A percentile compares a stretch with the other conserved stretches of the same genome.
Evolutionary conservation across 2,329 filamentous ascomycete genomes (phyloP).

Genomic region (Drechslerella coelobrocha): DNA sequence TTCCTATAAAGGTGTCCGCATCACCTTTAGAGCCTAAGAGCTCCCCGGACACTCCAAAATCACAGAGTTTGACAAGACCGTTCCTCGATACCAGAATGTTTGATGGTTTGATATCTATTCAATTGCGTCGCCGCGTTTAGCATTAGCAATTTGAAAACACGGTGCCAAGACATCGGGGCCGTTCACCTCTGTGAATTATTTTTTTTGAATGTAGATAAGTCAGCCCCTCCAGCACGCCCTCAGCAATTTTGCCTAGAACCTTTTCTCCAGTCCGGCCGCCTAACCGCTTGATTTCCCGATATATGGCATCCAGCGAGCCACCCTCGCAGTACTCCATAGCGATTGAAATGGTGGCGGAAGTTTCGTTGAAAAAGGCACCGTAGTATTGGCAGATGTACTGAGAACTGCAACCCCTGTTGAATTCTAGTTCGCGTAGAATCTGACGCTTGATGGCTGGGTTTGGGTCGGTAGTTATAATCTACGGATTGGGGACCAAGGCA

Average conservation of each 20-base stretch:
- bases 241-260: constrained; percentile 93
- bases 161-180: constrained; percentile 6
- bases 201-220: constrained; percentile 95
- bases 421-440: constrained; percentile 92
- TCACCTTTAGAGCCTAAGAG: constrained; percentile 94
- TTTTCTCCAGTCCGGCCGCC: constrained; percentile 96
- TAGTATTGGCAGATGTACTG: constrained; percentile 98
- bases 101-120: constrained; percentile 87
- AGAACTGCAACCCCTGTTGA: constrained; percentile 96
- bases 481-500: constrained; percentile 5
- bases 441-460: constrained; percentile 98
- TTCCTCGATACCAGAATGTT: constrained; percentile 93
- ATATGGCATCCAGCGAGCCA: constrained; percentile 93
- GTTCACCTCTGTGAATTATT: constrained; percentile 83
- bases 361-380: constrained; percentile 92
- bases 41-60: constrained; percentile 96
- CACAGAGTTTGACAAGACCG: constrained; percentile 95
- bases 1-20: constrained; percentile 98
- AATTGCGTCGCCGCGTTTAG: neutral
- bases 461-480: constrained; percentile 98
- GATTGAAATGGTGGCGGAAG: constrained; percentile 96
- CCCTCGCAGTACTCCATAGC: constrained; percentile 99
- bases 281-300: constrained; percentile 94
- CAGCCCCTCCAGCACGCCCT: constrained; percentile 89
- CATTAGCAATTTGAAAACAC: neutral